Base-by-base conservation (phyloP, 495 filamentous ascomycete genomes). In the Geoglossum glabrum region DNA sequence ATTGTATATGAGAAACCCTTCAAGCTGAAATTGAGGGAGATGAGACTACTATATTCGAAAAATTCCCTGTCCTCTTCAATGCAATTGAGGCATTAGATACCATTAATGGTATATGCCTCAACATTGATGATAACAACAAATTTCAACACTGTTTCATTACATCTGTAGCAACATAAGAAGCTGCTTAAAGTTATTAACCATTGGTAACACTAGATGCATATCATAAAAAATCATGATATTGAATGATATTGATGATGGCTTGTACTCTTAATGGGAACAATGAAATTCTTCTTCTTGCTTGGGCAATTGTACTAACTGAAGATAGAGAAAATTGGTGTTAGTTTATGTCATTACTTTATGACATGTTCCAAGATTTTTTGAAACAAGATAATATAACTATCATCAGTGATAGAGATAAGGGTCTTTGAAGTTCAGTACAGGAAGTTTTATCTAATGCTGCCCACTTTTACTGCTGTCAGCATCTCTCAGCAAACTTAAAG, bases 381-480 rank as follows among this genome's bases (percentile, higher is more conserved):
- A 10, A 23, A 28, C 5, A 23, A 13, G 46, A 23, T 4, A 10
- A 50, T 4, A 28, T 50, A 10, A 13, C 15, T 13, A 50, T 50
- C 15, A 50, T 50, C 46, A 50, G 46, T 50, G 46, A 50, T 50
- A 23, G 46, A 13, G 46, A 50, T 50, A 34, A 34, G 11, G 31
- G 31, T 34, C 31, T 34, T 34, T 11, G 31, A 34, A 34, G 11
- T 34, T 34, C 26, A 13, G 46, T 50, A 5, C 5, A 4, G 15
- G 21, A 50, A 50, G 46, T 28, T 5, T 50, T 50, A 50, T 13
- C 46, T 5, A 13, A 50, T 50, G 46, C 13, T 50, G 21, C 21
- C 10, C 46, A 50, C 13, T 50, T 13, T 5, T 50, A 50, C 13
- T 50, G 46, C 26, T 50, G 26, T 92, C 92, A 40, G 17, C 36